Evolutionary conservation across 163 green algal species (phyloP).

Genomic region (Scenedesmus sp.): DNA sequence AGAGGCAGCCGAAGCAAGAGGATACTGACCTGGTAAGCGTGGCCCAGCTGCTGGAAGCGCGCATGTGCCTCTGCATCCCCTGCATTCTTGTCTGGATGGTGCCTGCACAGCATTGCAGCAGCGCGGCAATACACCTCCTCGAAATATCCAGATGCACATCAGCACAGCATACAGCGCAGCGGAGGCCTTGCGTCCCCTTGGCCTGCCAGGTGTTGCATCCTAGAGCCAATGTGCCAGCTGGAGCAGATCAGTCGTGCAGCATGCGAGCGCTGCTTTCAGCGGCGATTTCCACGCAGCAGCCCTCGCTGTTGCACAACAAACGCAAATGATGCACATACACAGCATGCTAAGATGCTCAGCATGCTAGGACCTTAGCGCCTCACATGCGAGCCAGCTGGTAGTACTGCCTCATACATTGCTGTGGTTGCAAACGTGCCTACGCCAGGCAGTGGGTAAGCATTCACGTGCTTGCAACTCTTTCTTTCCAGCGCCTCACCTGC

Average conservation of each 20-base stretch:
- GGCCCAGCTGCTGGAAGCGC: conserved; percentile 89
- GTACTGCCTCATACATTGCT: conserved; percentile 74
- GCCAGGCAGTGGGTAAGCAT: background rate
- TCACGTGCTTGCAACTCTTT: too few relatives aligned
- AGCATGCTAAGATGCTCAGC: too few relatives aligned
- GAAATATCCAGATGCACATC: background rate
- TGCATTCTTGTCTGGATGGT: conserved; percentile 95
- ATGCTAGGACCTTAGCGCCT: background rate
- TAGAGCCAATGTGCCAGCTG: too few relatives aligned
- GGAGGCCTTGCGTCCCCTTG: too few relatives aligned
- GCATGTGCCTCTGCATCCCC: conserved; percentile 82
- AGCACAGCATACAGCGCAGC: background rate
- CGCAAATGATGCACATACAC: background rate
- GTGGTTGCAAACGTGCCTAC: background rate
- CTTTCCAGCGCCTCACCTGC: conserved; percentile 51
- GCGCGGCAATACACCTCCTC: background rate
- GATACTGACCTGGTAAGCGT: conserved; percentile 77
- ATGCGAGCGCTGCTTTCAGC: too few relatives aligned
- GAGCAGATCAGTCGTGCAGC: too few relatives aligned
- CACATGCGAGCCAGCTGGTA: conserved; percentile 70
- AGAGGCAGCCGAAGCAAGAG: background rate
- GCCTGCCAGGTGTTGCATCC: too few relatives aligned
- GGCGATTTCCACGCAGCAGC: too few relatives aligned
- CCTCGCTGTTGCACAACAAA: background rate
- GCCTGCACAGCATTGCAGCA: background rate